Evolutionary conservation across 495 filamentous ascomycete genomes (phyloP), one percentile per base, ranked within the genome.

Genomic region (Cetradonia linearis): DNA sequence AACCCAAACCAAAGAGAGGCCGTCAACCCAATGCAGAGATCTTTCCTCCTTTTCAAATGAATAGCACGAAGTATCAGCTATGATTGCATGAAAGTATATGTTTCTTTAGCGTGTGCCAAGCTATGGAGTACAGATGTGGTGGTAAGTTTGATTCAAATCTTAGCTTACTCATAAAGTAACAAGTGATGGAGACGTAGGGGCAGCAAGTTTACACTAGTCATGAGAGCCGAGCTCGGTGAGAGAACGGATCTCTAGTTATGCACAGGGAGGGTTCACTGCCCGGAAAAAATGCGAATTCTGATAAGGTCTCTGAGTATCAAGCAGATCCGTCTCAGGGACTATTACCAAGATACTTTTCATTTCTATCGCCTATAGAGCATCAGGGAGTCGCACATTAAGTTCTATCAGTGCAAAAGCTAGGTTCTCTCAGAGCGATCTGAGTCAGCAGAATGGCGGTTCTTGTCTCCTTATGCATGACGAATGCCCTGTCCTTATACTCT

Each of bases 1-100:
- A 84, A 46, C 84, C 84, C 30, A 79, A 77, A 54, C 74, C 79
- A 20, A 81, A 81, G 60, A 78, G 73, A 63, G 69, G 76, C 54
- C 75, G 77, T 56, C 75, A 78, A 63, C 65, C 80, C 30, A 81
- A 81, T 33, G 78, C 64, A 49, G 59, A 68, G 66, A 70, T 58
- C 55, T 54, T 50, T 60, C 62, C 63, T 11, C 23, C 47, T 20
- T 56, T n/a, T 60, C 27, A 23, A n/a, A 27, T 27, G 28, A 47
- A 9, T 31, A 9, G n/a, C 30, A n/a, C 7, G 23, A 6, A 23
- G 4, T 20, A 25, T n/a, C 25, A 46, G 4, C n/a, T 4, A 2
- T 13, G 42, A 1, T 16, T 46, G 20, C 3, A 10, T 3, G 25
- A 50, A 14, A 31, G 48, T 27, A 50, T 28, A 10, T 10, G 7